phyloP scores from a whole-genome alignment of 164 flowering plant genomes.

The Tetracentron sinense region DNA sequence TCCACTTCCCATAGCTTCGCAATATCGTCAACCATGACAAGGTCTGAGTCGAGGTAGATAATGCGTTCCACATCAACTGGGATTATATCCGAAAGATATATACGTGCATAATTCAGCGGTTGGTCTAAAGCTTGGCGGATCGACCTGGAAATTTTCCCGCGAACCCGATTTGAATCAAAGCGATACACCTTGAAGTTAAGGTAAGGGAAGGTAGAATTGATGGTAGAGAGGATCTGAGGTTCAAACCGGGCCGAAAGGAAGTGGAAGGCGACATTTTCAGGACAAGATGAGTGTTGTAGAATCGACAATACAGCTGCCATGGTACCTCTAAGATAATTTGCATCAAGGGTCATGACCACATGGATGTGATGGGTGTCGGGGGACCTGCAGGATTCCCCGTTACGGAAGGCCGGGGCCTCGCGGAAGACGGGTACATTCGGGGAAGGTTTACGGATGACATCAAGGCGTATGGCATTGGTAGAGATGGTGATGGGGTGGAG shows the following conservation, averaged over 20 bases:
- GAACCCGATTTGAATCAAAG: constrained; percentile 42
- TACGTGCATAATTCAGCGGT: constrained; percentile 71
- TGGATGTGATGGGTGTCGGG: constrained; percentile 28
- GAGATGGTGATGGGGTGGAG: constrained; percentile 15
- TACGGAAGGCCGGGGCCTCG: constrained; percentile 67
- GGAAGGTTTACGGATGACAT: constrained; percentile 20
- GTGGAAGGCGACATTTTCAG: constrained; percentile 61
- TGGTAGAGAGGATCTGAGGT: constrained; percentile 29
- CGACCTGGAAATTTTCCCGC: constrained; percentile 57
- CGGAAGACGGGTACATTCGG: too few relatives aligned
- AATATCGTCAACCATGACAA: constrained; percentile 63
- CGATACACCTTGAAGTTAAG: constrained; percentile 49
- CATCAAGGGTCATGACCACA: constrained; percentile 65
- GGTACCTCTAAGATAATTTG: constrained; percentile 66
- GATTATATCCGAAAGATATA: too few relatives aligned
- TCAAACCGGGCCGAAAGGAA: constrained; percentile 41
- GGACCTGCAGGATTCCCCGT: constrained; percentile 40
- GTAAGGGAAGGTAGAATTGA: constrained; percentile 59
- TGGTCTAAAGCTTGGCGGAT: constrained; percentile 68
- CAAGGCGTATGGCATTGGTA: constrained; percentile 26
- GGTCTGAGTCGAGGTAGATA: constrained; percentile 71
- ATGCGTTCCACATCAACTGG: constrained; percentile 44
- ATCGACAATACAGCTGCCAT: constrained; percentile 69
- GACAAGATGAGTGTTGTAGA: constrained; percentile 65
- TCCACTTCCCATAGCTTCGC: constrained; percentile 48